Base-by-base conservation (phyloP, 148 eudicot genomes). In the Persicaria maculosa region DNA sequence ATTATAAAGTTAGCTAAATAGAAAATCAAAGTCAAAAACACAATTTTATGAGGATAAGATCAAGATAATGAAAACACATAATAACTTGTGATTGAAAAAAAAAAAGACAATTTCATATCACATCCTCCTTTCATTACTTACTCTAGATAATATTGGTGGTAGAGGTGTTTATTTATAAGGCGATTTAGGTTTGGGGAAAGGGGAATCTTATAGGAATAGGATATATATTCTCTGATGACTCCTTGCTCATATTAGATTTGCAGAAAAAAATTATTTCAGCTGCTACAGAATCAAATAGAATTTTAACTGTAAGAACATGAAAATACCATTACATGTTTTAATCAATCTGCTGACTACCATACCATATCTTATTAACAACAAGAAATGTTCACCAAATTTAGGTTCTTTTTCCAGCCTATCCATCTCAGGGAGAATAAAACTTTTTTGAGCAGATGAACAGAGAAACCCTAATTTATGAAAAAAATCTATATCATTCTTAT, bases 321-420 rank as follows among this genome's bases (percentile, higher is more conserved):
- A 61, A 22, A 36, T 19, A 64, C 1, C 69, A 64, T 64, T 31
- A 25, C 69, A 64, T 50, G 12, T 54, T 50, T 40, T 22, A 76
- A 80, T 20, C 47, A 71, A 25, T 76, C 8, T 64, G 47, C 71
- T 44, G 31, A 72, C 68, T 53, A 61, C 15, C 87, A 80, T 95
- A 95, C 97, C 96, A 80, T 86, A 86, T 78, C 94, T 90, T 72
- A 95, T 81, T 82, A 89, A 85, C 82, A 92, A 85, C 75, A 95
- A 80, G 76, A 78, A 84, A 71, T 84, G 82, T 69, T 89, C 84
- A 73, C 89, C 93, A 77, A 91, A 22, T 22, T 87, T 82, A 68
- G 82, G 83, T 81, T 90, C 92, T 67, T 80, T 86, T 76, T 85
- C 86, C 68, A 95, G 89, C 83, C 88, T 89, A 76, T 82, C 81